Conservation (phyloP, 441 rosid species). For the Hura crepitans region DNA sequence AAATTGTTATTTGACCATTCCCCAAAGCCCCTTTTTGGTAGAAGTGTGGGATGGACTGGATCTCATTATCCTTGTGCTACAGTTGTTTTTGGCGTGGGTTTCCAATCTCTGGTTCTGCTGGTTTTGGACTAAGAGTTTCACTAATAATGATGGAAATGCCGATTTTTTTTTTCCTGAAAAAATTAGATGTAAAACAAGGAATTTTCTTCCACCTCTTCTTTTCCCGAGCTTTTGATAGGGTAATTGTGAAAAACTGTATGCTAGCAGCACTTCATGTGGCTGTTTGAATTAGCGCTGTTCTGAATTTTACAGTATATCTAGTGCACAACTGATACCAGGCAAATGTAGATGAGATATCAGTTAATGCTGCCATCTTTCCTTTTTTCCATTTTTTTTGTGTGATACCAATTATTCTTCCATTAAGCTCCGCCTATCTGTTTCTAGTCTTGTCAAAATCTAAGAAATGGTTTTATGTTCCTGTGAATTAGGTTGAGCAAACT, state of each 20-base stretch:
- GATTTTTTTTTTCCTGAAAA: background rate
- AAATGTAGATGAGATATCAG: background rate
- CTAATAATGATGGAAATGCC: background rate
- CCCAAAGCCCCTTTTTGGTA: background rate
- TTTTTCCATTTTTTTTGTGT: background rate
- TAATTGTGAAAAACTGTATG: background rate
- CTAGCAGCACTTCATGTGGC: background rate
- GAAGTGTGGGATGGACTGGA: constrained; percentile 16
- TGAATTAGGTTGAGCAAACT: constrained; percentile 4
- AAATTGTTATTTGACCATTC: background rate
- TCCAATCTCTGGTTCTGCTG: background rate
- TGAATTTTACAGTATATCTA: background rate
- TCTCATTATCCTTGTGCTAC: constrained; percentile 11
- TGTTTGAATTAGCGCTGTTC: no score
- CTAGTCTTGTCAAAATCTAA: no score
- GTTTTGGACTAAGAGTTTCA: background rate
- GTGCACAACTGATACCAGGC: background rate
- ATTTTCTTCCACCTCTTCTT: background rate
- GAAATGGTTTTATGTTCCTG: no score
- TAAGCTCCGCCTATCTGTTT: no score
- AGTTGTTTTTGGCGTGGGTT: background rate
- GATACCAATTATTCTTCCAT: background rate
- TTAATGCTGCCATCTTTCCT: constrained; percentile 12
- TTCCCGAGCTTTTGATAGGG: background rate
- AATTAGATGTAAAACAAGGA: background rate